Base-by-base conservation (phyloP, 2,329 filamentous ascomycete species). In the Mycocentrospora acerina region DNA sequence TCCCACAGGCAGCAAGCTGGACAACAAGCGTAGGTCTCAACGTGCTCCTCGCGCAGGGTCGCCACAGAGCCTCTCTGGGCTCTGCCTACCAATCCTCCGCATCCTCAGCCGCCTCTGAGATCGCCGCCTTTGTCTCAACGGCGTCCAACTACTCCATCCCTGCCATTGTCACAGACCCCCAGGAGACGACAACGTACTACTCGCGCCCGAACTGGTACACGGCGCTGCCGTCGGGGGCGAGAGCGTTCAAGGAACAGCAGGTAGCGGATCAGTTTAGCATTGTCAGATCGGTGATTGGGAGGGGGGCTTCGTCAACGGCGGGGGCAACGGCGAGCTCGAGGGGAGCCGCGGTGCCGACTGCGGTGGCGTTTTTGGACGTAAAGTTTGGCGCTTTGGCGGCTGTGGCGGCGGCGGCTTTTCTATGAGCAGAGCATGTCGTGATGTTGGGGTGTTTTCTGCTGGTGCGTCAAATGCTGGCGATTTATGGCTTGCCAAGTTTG, bases 211-310 rank as follows among this genome's bases (percentile, higher is more conserved):
- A 48, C 10, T 63, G 60, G 60, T 63, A 63, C 15, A 50, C 47
- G 11, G 58, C 60, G 35, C 44, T 63, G 34, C 60, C 60, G 16
- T 55, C 44, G 24, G 44, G 44, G 14, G 60, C 48, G n/a, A 37
- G 49, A 17, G 40, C 43, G 16, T 63, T 62, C 38, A 63, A 63
- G 47, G 60, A 63, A 37, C 46, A 52, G 31, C 59, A 62, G 47
- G 59, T 62, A 9, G 34, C 33, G 9, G 54, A 60, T 30, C 55
- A 63, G 44, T 63, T 59, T 33, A 60, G 56, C 25, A 57, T 59
- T 29, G 48, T 63, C 7, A 46, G 54, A 35, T 47, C 38, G 3
- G 44, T 62, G 1, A 58, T 62, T 27, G 19, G 5, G 5, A 22
- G 19, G 9, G 19, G 19, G 19, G 19, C 19, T 22, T 6, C 19